phyloP scores from a whole-genome alignment of 768 basidiomycete genomes.

The Lyophyllum atratum region DNA sequence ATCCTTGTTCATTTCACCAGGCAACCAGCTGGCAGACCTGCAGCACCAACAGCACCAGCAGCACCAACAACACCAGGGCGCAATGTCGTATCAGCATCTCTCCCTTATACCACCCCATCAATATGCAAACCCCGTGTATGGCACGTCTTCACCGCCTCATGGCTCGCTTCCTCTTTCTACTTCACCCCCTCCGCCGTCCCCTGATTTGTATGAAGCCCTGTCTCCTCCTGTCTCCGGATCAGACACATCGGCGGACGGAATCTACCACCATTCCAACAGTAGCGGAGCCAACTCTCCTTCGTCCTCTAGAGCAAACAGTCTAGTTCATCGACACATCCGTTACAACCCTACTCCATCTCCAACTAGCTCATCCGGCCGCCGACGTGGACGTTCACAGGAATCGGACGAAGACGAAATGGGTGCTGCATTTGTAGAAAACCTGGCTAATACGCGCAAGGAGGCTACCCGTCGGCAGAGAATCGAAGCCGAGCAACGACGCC shows the following conservation, averaged over 20 bases:
- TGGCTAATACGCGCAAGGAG: conserved; percentile 80
- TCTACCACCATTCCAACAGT: conserved; percentile 79
- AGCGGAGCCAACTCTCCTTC: conserved; percentile 78
- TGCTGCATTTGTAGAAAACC: conserved; percentile 63
- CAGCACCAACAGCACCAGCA: conserved; percentile 75
- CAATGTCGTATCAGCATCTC: conserved; percentile 54
- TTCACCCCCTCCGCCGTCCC: conserved; percentile 76
- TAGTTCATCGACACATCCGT: conserved; percentile 73
- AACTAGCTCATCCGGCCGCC: conserved; percentile 68
- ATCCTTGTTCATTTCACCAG: conserved; percentile 57
- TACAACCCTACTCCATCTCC: conserved; percentile 86
- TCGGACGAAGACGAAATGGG: conserved; percentile 78
- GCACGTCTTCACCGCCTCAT: conserved; percentile 63
- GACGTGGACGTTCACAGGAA: conserved; percentile 73
- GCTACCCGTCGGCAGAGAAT: conserved; percentile 83
- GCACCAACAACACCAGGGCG: conserved; percentile 52
- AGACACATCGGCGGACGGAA: conserved; percentile 83
- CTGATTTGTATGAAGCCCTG: conserved; percentile 81
- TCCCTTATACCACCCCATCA: conserved; percentile 70
- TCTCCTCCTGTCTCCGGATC: conserved; percentile 88
- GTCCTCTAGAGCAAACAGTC: conserved; percentile 72
- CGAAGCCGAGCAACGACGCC: conserved; percentile 86
- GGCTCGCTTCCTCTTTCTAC: conserved; percentile 62
- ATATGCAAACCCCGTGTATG: conserved; percentile 61
- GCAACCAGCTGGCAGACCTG: conserved; percentile 53